phyloP scores from a whole-genome alignment of 1,284 basidiomycete species.

The Cryptococcus deneoformans region DNA sequence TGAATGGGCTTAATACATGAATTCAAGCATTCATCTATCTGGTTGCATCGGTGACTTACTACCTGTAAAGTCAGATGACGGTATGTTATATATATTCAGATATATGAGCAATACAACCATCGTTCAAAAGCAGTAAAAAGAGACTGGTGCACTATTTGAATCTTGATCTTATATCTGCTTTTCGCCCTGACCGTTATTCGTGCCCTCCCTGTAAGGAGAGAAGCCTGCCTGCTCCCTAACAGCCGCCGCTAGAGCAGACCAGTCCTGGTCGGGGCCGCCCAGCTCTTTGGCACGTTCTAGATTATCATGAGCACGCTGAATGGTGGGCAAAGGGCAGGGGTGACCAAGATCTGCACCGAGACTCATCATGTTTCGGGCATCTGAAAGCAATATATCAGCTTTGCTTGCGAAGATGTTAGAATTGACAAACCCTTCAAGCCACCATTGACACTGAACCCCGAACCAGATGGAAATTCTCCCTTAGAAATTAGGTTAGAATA shows the following conservation, averaged over 20 bases:
- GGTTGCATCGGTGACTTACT: too few species aligned
- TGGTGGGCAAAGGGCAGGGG: conserved; percentile 23
- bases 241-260: conserved; percentile 20
- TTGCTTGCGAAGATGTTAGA: not conserved
- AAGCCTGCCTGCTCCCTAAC: conserved; percentile 24
- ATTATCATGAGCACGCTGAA: conserved; percentile 25
- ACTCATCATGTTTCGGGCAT: conserved; percentile 24
- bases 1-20: not conserved
- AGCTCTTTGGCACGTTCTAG: conserved; percentile 27
- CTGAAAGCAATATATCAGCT: conserved; percentile 2
- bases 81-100: not conserved
- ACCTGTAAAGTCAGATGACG: too few species aligned
- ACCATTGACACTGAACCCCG: conserved; percentile 33
- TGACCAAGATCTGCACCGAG: conserved; percentile 26
- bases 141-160: too few species aligned
- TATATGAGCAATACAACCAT: not conserved
- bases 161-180: not conserved
- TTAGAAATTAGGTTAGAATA: conserved; percentile 42
- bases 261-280: conserved; percentile 25
- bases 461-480: conserved; percentile 23
- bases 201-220: conserved; percentile 19
- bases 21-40: too few species aligned
- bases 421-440: conserved; percentile 37
- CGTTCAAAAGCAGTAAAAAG: too few species aligned
- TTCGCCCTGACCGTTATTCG: not conserved